Percentiles rank a stretch among this genome's conserved stretches.
These are phyloP conservation scores for Rhodomyrtus psidioides DNA, from an alignment of 441 rosid species.

Conservation along the genomic window DNA sequence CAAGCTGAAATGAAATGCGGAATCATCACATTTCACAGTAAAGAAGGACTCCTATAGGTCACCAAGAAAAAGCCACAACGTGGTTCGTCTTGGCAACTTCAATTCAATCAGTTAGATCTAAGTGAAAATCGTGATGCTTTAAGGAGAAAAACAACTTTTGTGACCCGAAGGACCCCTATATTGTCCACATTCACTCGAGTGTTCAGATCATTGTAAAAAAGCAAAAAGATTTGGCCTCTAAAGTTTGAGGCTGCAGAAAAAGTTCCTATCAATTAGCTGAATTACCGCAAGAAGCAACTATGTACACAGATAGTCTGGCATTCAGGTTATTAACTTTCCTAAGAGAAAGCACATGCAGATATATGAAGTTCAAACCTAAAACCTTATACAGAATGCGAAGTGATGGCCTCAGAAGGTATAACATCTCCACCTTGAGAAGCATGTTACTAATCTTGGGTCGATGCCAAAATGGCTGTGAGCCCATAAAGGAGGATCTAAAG, in stretches of 20 bases:
- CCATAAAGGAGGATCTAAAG: background rate
- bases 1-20: slow-evolving; percentile 40
- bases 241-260: background rate
- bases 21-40: background rate
- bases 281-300: background rate
- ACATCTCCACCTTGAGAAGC: background rate
- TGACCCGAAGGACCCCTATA: background rate
- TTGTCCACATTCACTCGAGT: background rate
- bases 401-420: background rate
- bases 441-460: background rate
- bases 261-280: background rate
- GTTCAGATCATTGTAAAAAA: background rate
- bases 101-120: background rate
- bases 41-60: background rate
- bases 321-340: background rate
- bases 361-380: background rate
- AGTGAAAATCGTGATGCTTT: background rate
- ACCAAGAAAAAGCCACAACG: background rate
- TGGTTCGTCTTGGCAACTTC: background rate
- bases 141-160: background rate
- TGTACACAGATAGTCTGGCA: background rate
- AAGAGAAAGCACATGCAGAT: background rate
- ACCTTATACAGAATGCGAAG: background rate
- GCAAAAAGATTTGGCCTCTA: background rate
- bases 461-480: background rate